Conservation (phyloP, 306 rosid genomes). For the Vachellia pachyceras region DNA sequence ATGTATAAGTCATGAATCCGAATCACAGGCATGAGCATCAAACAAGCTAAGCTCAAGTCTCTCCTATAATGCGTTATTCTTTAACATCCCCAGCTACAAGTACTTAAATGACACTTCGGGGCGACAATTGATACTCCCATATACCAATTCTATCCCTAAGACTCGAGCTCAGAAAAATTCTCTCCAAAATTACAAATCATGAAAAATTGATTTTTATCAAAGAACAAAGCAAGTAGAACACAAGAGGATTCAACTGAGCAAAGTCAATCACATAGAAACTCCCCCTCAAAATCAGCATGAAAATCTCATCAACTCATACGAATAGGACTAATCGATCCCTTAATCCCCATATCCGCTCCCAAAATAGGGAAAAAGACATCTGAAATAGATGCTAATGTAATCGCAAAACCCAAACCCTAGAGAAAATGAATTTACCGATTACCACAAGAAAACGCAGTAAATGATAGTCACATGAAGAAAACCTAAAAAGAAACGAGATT, state of each 20-base stretch:
- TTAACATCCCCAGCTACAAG: not conserved
- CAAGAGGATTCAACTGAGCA: not conserved
- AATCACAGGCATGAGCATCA: not conserved
- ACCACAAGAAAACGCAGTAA: not conserved
- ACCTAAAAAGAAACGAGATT: not conserved
- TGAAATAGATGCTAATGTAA: not conserved
- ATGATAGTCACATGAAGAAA: not conserved
- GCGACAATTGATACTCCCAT: not conserved
- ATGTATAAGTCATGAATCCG: not conserved
- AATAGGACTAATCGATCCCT: not conserved
- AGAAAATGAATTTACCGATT: not conserved
- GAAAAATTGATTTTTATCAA: not conserved
- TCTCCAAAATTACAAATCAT: not conserved
- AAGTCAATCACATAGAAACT: not conserved
- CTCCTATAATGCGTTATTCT: not conserved
- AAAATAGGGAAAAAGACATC: not conserved
- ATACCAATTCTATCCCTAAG: not conserved
- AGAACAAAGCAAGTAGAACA: not conserved
- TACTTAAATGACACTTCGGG: not conserved
- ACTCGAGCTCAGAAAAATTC: not conserved
- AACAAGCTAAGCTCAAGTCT: not conserved
- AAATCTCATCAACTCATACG: not conserved
- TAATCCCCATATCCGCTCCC: not conserved
- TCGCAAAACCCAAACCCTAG: not conserved
- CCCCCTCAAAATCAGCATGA: not conserved